Percentiles rank a stretch among this genome's conserved stretches.
phyloP scores from a whole-genome alignment of 208 protist species.

The Crithidia fasciculata region DNA sequence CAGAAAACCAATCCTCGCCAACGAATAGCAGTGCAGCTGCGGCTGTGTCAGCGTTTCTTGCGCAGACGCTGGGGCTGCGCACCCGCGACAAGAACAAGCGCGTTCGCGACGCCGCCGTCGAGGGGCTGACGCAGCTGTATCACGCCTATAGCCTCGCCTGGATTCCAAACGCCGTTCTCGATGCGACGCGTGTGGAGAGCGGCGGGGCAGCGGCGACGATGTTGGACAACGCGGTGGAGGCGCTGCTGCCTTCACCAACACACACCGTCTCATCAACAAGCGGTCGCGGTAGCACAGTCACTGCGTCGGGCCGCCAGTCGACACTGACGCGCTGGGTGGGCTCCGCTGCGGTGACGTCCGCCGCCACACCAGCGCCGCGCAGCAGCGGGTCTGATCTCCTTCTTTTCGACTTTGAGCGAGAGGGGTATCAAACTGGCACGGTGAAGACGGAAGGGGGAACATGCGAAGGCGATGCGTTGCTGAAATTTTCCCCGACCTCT shows the following conservation, averaged over 20 bases:
- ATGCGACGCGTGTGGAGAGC: constrained; percentile 51
- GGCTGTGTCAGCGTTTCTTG: constrained; percentile 26
- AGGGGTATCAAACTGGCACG: neutral
- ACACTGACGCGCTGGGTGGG: constrained; percentile 14
- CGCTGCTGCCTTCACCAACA: constrained; percentile 45
- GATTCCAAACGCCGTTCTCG: constrained; percentile 67
- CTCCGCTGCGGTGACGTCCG: neutral
- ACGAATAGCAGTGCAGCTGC: too few species aligned
- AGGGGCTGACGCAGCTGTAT: constrained; percentile 61
- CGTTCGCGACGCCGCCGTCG: constrained; percentile 63
- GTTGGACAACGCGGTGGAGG: constrained; percentile 46
- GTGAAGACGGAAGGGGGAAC: neutral
- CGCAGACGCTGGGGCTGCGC: constrained; percentile 56
- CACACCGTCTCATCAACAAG: neutral
- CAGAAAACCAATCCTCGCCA: neutral
- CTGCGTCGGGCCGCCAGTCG: neutral
- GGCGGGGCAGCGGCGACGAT: neutral
- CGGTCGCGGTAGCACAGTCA: too few species aligned
- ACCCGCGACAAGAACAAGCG: constrained; percentile 65
- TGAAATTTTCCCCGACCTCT: constrained; percentile 6
- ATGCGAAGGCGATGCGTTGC: constrained; percentile 29
- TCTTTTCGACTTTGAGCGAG: constrained; percentile 67
- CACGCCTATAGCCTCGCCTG: constrained; percentile 42
- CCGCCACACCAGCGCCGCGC: neutral
- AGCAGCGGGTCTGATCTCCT: constrained; percentile 8